Evolutionary conservation across 768 basidiomycete species (phyloP), one percentile per base, ranked within the genome.

Genomic region (Mycena metata): DNA sequence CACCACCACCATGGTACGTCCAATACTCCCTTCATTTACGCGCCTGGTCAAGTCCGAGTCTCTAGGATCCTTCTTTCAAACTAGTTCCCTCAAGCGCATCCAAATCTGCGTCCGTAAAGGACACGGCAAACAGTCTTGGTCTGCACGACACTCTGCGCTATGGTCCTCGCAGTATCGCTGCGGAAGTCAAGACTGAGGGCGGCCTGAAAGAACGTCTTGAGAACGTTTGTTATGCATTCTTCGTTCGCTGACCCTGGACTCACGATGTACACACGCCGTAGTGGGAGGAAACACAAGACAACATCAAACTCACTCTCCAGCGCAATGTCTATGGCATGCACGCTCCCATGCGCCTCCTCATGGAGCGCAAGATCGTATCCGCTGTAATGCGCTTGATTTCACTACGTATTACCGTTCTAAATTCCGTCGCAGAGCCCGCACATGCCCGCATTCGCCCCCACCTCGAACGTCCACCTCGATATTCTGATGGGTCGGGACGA

Each of bases 211-310:
- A 86, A 8, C 86, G 97, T 52, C 82, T 99, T 33, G 88, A 93
- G 75, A 91, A 90, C 72, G 97, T 96, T 69, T 60, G 91, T 72
- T 6, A 21, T 11, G 60, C 33, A 26, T 4, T 43, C 26, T 30
- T 39, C 55, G 30, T 39, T 55, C 33, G 52, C 49, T 41, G 36
- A 66, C 62, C 12, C 66, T 47, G 15, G 33, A 54, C 36, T 70
- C 33, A 45, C 49, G 35, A 13, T 10, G 19, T 19, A 8, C 51
- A 33, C 50, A 49, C 49, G 30, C 15, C 39, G 11, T 70, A 99
- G 97, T 99, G 98, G 98, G 91, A 96, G 59, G 90, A 90, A 71
- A 96, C 96, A 10, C 96, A 98, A 78, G 92, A 95, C 78, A 92
- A 92, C 78, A 77, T 96, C 56, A 91, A 91, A 77, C 84, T 98